Base-by-base conservation (phyloP, 2,329 filamentous ascomycete genomes). In the Amauroascus verrucosus region DNA sequence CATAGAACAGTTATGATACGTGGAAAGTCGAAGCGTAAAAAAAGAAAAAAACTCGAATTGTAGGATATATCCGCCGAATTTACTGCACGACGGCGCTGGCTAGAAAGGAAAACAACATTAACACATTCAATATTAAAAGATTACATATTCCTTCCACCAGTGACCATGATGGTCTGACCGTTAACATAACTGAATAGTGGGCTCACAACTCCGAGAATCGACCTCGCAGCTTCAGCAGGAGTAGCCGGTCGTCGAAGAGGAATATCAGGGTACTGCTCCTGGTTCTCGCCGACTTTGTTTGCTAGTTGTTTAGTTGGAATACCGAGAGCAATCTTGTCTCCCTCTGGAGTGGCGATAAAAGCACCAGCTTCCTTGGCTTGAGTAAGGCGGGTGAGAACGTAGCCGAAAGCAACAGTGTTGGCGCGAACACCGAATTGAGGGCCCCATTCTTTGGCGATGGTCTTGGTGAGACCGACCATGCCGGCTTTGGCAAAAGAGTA, bases 371-470 rank as follows among this genome's bases (percentile, higher is more conserved):
- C 89, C 75, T 94, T 95, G 5, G 86, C 85, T 9, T 82, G 85
- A 9, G 89, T 95, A 60, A 95, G 70, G 2, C 89, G 75, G 0
- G 89, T 95, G 61, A 81, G 72, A 60, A 95, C 91, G 65, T 84
- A 80, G 0, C 89, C 89, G 62, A 94, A 95, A 3, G 88, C 88
- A 49, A 95, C 76, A 13, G 87, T 88, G 69, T 95, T 95, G 38
- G 83, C 79, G 55, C 88, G 77, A 5, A 95, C 88, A 49, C 88
- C 88, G 62, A 90, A 95, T 35, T 76, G 70, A 0, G 86, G 88
- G 0, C 88, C 88, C 89, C 88, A 95, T 74, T 95, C 84, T 73
- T 95, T 94, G 2, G 88, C 88, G 64, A 95, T 88, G 1, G 88
- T 89, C 74, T 93, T 94, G 33, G 85, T 90, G 54, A 95, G 77